Percentiles rank a stretch among this genome's conserved stretches.
Conservation (phyloP, 768 basidiomycete genomes). For the Mycena metata region DNA sequence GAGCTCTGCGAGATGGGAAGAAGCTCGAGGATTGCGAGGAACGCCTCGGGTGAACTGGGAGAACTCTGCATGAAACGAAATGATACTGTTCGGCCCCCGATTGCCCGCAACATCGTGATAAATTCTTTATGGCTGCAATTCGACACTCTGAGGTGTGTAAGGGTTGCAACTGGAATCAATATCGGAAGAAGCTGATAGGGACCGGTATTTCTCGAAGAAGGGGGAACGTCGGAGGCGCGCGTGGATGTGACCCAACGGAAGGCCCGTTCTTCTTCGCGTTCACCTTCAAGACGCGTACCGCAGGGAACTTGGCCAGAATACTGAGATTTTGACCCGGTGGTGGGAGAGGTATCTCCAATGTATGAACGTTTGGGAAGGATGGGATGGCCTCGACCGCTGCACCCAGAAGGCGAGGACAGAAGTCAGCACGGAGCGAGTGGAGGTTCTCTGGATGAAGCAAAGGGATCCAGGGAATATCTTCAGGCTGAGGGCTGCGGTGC, state of each 20-base stretch:
- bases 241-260: no score
- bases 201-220: slow-evolving; percentile 1
- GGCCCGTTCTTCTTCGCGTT: background rate
- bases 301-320: slow-evolving; percentile 19
- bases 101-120: background rate
- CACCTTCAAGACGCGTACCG: background rate
- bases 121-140: background rate
- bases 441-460: slow-evolving; percentile 14
- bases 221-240: background rate
- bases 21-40: background rate
- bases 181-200: background rate
- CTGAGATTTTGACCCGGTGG: background rate
- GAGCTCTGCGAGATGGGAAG: slow-evolving; percentile 15
- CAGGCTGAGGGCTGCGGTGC: background rate
- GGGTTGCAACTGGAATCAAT: background rate
- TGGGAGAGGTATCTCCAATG: background rate
- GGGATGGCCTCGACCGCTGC: background rate
- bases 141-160: background rate
- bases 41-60: background rate
- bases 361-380: slow-evolving; percentile 5
- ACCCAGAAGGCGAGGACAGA: background rate
- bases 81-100: background rate
- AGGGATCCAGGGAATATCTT: background rate
- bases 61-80: background rate
- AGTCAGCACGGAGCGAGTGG: background rate